phyloP scores from a whole-genome alignment of 345 rosid species.

The Arabidopsis thaliana region TAIR10.1 NC_003071.7:5954001-5954500 shows the following conservation, averaged over 20 bases:
- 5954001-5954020: neutral
- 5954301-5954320: slow-evolving; percentile 14
- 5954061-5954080: neutral
- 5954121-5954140: slow-evolving; percentile 1
- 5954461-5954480: slow-evolving; percentile 81
- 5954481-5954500: slow-evolving; percentile 77
- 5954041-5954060: neutral
- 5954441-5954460: neutral
- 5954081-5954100: neutral
- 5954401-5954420: slow-evolving; percentile 11
- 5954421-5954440: neutral
- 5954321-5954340: slow-evolving; percentile 53
- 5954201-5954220: slow-evolving; percentile 5
- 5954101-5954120: slow-evolving; percentile 11
- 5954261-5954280: slow-evolving; percentile 27
- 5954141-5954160: neutral
- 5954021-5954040: neutral
- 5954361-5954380: slow-evolving; percentile 89
- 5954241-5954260: slow-evolving; percentile 9
- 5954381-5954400: slow-evolving; percentile 72
- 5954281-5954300: slow-evolving; percentile 16
- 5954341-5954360: slow-evolving; percentile 83
- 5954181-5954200: neutral
- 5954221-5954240: slow-evolving; percentile 10
- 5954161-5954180: slow-evolving; percentile 7